phyloP scores from a whole-genome alignment of 1,284 basidiomycete genomes.

The Macrocybe sp. region DNA sequence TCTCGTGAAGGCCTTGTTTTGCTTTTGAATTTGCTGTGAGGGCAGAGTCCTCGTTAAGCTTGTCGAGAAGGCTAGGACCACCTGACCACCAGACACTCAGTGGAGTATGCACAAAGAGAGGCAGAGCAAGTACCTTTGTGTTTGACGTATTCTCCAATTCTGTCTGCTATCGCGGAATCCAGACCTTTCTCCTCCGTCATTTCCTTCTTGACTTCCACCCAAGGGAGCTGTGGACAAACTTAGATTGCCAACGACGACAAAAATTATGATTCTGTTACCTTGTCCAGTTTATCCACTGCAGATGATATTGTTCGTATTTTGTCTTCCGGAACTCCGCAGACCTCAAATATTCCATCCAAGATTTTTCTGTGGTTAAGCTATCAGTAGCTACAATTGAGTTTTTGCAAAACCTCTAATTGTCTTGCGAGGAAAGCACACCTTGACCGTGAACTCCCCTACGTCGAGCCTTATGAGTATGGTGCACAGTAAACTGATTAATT shows the following conservation, averaged over 20 bases:
- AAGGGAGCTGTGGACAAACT: conserved; percentile 54
- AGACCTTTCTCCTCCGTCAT: conserved; percentile 97
- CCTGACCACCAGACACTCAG: conserved; percentile 35
- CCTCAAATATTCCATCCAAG: conserved; percentile 94
- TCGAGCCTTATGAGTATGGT: conserved; percentile 82
- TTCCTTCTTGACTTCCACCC: conserved; percentile 91
- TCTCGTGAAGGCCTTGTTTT: conserved; percentile 86
- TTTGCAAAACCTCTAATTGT: neutral
- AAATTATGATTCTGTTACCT: conserved; percentile 42
- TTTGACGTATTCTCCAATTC: conserved; percentile 96
- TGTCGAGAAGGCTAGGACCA: conserved; percentile 74
- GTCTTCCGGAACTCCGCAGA: conserved; percentile 90
- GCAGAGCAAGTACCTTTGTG: conserved; percentile 64
- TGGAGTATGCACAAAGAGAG: neutral
- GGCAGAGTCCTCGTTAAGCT: conserved; percentile 63
- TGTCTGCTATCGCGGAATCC: conserved; percentile 81
- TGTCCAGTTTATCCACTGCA: conserved; percentile 98
- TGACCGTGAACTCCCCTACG: conserved; percentile 92
- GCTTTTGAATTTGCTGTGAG: conserved; percentile 74
- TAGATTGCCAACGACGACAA: neutral
- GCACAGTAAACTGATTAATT: conserved; percentile 81
- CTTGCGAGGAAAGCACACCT: conserved; percentile 44
- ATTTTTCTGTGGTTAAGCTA: conserved; percentile 97
- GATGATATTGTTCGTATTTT: conserved; percentile 96
- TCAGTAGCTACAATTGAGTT: neutral